These are phyloP conservation scores for Roridomyces roridus DNA, from an alignment of 768 basidiomycete species.

Conservation along the genomic window DNA sequence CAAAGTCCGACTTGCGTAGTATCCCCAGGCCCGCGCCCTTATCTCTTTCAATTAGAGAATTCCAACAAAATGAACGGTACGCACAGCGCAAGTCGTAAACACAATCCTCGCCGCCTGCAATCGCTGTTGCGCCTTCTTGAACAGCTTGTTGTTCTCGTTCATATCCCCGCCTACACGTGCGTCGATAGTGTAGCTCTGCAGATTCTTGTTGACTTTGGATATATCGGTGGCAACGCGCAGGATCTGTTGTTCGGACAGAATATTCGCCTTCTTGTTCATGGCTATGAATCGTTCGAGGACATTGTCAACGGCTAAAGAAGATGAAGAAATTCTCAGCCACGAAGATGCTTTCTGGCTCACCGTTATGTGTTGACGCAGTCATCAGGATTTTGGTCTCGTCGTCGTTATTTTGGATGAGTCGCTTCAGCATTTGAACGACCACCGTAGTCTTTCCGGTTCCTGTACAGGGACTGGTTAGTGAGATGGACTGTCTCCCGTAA, in stretches of 20 bases:
- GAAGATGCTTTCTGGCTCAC: constrained; percentile 32
- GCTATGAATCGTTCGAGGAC: constrained; percentile 67
- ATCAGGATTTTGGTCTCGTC: constrained; percentile 58
- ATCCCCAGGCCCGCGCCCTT: constrained; percentile 63
- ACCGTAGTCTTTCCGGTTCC: constrained; percentile 79
- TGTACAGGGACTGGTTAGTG: constrained; percentile 24
- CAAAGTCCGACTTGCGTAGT: constrained; percentile 60
- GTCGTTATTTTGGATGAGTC: constrained; percentile 39
- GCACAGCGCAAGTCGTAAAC: constrained; percentile 69
- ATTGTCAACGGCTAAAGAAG: constrained; percentile 66
- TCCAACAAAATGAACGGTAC: background rate
- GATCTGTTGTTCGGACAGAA: constrained; percentile 63
- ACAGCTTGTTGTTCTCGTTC: constrained; percentile 60
- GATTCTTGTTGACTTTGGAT: constrained; percentile 60
- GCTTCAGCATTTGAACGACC: constrained; percentile 63
- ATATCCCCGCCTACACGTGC: constrained; percentile 69
- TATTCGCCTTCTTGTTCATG: constrained; percentile 46
- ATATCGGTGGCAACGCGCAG: constrained; percentile 73
- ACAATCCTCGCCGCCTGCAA: constrained; percentile 61
- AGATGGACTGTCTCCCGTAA: too few species aligned
- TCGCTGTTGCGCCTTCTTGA: constrained; percentile 64
- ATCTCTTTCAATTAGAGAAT: background rate
- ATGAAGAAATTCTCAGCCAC: background rate
- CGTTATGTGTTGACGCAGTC: constrained; percentile 77
- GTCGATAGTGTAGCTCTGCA: constrained; percentile 68